Base-by-base conservation (phyloP, 495 filamentous ascomycete genomes). In the Massariosphaeria phaeospora region DNA sequence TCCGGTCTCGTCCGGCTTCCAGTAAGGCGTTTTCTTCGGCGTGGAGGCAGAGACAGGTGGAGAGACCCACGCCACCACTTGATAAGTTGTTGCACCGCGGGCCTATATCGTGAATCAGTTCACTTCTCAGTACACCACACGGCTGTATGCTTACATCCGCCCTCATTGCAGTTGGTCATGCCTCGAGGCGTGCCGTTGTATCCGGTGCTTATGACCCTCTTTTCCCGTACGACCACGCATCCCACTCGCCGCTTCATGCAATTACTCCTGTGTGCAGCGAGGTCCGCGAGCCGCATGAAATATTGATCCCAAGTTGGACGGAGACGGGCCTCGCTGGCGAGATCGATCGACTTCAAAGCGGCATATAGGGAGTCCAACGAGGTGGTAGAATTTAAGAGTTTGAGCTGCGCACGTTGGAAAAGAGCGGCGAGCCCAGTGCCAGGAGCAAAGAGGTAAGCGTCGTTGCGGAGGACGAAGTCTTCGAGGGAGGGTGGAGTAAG, bases 241-340 rank as follows among this genome's bases (percentile, higher is more conserved):
- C 93, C 93, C 20, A 98, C 93, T 49, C 91, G 81, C 24, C 93
- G 79, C 72, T 96, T 96, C 93, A 98, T 98, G 73, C 93, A 98
- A 68, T 98, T 98, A 68, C 84, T 87, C 58, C 93, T 78, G 57
- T 87, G 88, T 1, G 93, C 88, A 8, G 93, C 93, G 40, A 97
- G 82, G 13, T 88, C 91, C 8, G 91, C 90, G 5, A 98, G 76
- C 48, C 86, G 77, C 93, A 98, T 98, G 69, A 98, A 98, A 72
- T 98, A 98, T 59, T 88, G 79, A 69, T 98, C 93, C 93, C 93
- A 98, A 52, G 78, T 85, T n/a, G 93, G 93, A 1, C 93, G 80
- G 24, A 97, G 72, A 2, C 93, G 84, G 61, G 86, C 76, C 27
- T 85, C 80, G 67, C 93, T 81, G 10, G 86, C 75, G 27, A 97